Conservation (phyloP, 768 basidiomycete genomes). For the Symmetrospora coprosmae region DNA sequence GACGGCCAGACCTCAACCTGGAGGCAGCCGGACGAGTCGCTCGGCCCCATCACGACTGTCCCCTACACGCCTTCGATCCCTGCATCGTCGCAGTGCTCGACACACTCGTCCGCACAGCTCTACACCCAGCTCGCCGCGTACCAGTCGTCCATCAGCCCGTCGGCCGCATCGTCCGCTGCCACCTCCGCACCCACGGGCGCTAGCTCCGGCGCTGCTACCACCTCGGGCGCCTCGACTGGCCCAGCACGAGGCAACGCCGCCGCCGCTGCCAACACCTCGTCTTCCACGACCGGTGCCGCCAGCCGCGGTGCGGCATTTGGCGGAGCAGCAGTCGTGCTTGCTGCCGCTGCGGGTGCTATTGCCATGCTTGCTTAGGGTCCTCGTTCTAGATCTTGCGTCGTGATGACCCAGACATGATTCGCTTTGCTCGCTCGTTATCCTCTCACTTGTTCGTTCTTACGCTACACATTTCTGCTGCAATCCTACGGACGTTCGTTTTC, state of each 20-base stretch:
- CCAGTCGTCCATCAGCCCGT: background rate
- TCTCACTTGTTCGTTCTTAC: too few relatives aligned
- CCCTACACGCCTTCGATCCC: conserved; percentile 34
- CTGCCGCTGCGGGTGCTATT: background rate
- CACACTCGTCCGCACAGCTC: conserved; percentile 26
- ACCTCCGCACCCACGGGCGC: background rate
- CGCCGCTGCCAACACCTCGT: background rate
- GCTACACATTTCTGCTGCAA: too few relatives aligned
- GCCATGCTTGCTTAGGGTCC: background rate
- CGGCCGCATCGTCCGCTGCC: background rate
- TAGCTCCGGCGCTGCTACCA: background rate
- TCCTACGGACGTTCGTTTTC: too few relatives aligned
- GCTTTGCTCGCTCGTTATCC: too few relatives aligned
- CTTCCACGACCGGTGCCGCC: conserved; percentile 1
- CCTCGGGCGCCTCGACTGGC: background rate
- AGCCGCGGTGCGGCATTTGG: background rate
- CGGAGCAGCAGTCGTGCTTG: background rate
- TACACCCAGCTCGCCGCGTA: conserved; percentile 24
- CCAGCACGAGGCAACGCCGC: background rate
- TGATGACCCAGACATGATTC: too few relatives aligned
- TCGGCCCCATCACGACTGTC: conserved; percentile 29
- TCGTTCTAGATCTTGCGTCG: background rate
- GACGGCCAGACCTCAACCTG: conserved; percentile 13
- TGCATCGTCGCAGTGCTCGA: conserved; percentile 32
- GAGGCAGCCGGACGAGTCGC: conserved; percentile 30